Conservation (phyloP, 768 basidiomycete species). For the Lactifluus volemus region DNA sequence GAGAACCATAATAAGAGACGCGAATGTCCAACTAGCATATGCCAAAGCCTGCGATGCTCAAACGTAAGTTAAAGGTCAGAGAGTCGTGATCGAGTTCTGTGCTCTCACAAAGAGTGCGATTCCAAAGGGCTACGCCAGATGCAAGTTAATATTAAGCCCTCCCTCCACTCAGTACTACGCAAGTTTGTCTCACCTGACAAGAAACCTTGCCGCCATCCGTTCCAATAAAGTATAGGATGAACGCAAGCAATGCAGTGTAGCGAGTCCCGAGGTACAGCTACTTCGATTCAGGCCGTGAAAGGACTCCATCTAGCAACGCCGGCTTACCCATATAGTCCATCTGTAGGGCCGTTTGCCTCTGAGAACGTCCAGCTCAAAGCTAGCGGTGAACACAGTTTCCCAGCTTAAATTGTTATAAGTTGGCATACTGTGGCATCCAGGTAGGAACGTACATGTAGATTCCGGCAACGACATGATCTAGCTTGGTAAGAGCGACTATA, state of each 20-base stretch:
- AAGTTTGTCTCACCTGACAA: not conserved
- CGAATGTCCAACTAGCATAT: not conserved
- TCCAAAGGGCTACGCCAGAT: not conserved
- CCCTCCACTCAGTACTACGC: not conserved
- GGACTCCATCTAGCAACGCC: not conserved
- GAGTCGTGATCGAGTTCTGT: not conserved
- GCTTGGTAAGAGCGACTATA: not conserved
- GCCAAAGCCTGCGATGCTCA: not conserved
- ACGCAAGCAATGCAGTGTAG: not conserved
- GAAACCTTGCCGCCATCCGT: not conserved
- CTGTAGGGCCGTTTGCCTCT: conserved; percentile 7
- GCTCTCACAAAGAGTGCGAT: not conserved
- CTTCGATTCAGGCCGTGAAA: not conserved
- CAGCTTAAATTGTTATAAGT: not conserved
- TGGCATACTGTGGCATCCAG: not conserved
- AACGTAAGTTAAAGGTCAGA: not conserved
- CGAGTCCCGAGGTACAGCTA: conserved; percentile 10
- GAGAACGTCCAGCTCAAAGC: not conserved
- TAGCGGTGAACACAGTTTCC: not conserved
- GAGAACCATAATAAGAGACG: not conserved
- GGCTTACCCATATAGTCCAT: conserved; percentile 7
- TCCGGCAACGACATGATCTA: not conserved
- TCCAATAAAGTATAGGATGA: not conserved
- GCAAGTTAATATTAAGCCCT: not conserved
- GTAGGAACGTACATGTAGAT: not conserved